Base-by-base conservation (phyloP, 2,329 filamentous ascomycete species). In the Geoglossum cookeanum region DNA sequence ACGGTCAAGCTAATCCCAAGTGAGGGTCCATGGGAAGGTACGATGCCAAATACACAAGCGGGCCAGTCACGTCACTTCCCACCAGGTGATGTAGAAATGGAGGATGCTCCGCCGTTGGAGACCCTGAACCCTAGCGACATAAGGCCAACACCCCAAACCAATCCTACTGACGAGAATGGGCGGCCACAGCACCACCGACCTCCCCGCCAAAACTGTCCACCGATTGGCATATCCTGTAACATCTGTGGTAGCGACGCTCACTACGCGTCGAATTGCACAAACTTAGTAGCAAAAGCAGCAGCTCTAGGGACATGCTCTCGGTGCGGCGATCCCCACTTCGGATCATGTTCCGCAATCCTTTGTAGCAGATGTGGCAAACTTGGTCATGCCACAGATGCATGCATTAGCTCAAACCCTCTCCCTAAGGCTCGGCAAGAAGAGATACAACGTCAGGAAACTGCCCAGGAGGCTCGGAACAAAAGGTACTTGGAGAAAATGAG, bases 311-410 rank as follows among this genome's bases (percentile, higher is more conserved):
- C 61, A 54, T 75, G 74, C 60, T 66, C 64, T 59, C 68, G 74
- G 58, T 76, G 74, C 58, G 66, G 68, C 17, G 69, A 69, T 6
- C 73, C 75, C 60, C 67, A 60, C 4, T 69, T 66, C 42, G 57
- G 58, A 8, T 58, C 63, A 56, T 76, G 74, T 60, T 65, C 61
- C n/a, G 67, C 65, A 29, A 65, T 68, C 53, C 68, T 72, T 47
- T 76, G 74, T 57, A 42, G 67, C 22, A 65, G 68, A 56, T 76
- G 74, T 60, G 73, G 74, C 22, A 63, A 67, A 55, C 64, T 72
- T 51, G 74, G 73, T 3, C 74, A 76, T 63, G 42, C 58, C 30
- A 59, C 66, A 22, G 60, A 60, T 35, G 60, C 58, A 8, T 75
- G 73, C 62, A 67, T 48, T 37, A 64, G 66, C 22, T 63, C 63